These are phyloP conservation scores for Aegilops tauschii DNA, from an alignment of 176 grass and related monocot genomes.

Conservation along the genomic window DNA sequence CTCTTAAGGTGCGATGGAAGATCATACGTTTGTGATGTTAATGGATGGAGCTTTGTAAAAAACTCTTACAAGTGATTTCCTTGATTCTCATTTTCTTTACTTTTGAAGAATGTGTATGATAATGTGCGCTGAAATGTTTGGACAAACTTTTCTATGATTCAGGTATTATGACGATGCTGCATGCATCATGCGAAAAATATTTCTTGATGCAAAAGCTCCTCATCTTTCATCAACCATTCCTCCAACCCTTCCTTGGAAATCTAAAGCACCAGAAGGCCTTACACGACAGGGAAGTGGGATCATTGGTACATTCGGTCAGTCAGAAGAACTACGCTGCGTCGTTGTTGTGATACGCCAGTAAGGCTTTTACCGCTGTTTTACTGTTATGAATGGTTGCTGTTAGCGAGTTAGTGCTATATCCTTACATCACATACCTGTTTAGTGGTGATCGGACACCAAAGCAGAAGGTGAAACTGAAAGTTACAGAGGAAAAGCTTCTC, in stretches of 20 bases:
- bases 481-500: conserved; percentile 94
- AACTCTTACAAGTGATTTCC: conserved; percentile 91
- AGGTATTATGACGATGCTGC: conserved; percentile 99
- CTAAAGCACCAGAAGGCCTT: conserved; percentile 71
- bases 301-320: conserved; percentile 96
- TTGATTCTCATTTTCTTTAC: conserved; percentile 3
- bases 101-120: not conserved
- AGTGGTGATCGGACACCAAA: conserved; percentile 99
- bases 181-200: conserved; percentile 97
- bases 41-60: conserved; percentile 99
- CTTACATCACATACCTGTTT: conserved; percentile 36
- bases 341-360: conserved; percentile 98
- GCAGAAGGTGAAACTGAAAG: conserved; percentile 99
- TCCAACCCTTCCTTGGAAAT: conserved; percentile 92
- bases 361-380: conserved; percentile 35
- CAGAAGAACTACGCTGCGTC: conserved; percentile 93
- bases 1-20: conserved; percentile 90
- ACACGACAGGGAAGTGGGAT: conserved; percentile 89
- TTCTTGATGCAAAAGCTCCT: conserved; percentile 99
- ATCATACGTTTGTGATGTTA: conserved; percentile 99
- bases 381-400: not conserved
- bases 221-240: conserved; percentile 94
- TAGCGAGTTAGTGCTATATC: not conserved
- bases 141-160: conserved; percentile 8
- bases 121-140: conserved; percentile 6